These are phyloP conservation scores for Strobilomyces confusus DNA, from an alignment of 768 basidiomycete genomes.

Conservation along the genomic window DNA sequence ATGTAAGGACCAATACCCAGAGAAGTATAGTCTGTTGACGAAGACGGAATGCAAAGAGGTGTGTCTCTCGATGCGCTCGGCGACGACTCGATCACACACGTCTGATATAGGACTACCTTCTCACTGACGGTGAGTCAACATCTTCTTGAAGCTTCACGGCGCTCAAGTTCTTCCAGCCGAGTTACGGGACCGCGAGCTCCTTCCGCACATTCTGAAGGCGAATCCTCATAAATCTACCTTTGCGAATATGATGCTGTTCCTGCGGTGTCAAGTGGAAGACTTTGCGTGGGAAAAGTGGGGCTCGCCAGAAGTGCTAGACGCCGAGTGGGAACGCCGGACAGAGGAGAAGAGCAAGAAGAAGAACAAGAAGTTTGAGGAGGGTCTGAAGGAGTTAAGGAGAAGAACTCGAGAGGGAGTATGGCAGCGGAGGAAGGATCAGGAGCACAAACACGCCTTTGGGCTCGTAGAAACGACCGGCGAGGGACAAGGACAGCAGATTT, in stretches of 20 bases:
- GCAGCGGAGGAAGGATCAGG: constrained; percentile 81
- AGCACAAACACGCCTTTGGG: constrained; percentile 85
- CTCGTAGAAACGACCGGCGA: constrained; percentile 48
- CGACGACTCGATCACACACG: neutral
- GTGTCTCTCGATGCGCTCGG: constrained; percentile 17
- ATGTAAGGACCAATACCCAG: constrained; percentile 86
- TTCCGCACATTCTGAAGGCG: constrained; percentile 91
- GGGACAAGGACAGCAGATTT: constrained; percentile 66
- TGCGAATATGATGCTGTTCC: constrained; percentile 98
- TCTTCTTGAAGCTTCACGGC: neutral
- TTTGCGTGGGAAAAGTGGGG: constrained; percentile 99
- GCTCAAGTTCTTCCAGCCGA: constrained; percentile 56
- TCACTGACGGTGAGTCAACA: constrained; percentile 75
- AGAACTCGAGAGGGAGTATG: constrained; percentile 87
- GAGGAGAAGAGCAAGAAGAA: constrained; percentile 85
- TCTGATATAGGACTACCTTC: constrained; percentile 73
- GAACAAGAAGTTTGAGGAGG: constrained; percentile 92
- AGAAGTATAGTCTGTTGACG: constrained; percentile 91
- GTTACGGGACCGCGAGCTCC: constrained; percentile 82
- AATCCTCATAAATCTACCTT: constrained; percentile 95
- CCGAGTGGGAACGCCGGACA: constrained; percentile 76
- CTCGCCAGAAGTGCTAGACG: constrained; percentile 84
- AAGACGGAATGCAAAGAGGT: constrained; percentile 99
- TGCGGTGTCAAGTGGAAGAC: constrained; percentile 90
- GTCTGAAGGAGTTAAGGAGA: constrained; percentile 76